Conservation (phyloP, 352 stramenopile genomes). For the Pythium phragmitis region DNA sequence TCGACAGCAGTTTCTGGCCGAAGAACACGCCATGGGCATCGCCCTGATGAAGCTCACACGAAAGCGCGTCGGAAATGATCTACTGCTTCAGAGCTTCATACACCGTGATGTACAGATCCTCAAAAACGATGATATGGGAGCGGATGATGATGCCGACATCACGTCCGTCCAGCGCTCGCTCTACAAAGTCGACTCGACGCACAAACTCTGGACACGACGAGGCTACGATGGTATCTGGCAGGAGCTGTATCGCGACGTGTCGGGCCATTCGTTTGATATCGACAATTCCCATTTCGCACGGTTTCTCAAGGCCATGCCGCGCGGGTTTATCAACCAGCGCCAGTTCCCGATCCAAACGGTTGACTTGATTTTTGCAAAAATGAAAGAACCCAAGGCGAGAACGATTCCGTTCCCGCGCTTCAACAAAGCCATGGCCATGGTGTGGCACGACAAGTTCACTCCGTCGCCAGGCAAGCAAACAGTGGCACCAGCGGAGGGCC, state of each 20-base stretch:
- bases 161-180: slow-evolving; percentile 40
- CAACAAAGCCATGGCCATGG: slow-evolving; percentile 57
- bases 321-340: slow-evolving; percentile 57
- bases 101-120: slow-evolving; percentile 32
- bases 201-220: slow-evolving; percentile 43
- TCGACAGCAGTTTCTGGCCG: slow-evolving; percentile 48
- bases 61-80: slow-evolving; percentile 46
- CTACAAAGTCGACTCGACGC: slow-evolving; percentile 36
- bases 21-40: slow-evolving; percentile 54
- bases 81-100: slow-evolving; percentile 67
- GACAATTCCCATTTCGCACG: slow-evolving; percentile 65
- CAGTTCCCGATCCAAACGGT: slow-evolving; percentile 54
- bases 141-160: slow-evolving; percentile 16
- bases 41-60: slow-evolving; percentile 46
- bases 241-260: slow-evolving; percentile 51
- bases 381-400: slow-evolving; percentile 71
- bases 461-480: slow-evolving; percentile 1
- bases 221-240: slow-evolving; percentile 74
- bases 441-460: slow-evolving; percentile 61
- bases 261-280: slow-evolving; percentile 49
- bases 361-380: slow-evolving; percentile 70
- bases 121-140: slow-evolving; percentile 12
- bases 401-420: slow-evolving; percentile 62
- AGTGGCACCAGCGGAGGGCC: not conserved
- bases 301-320: slow-evolving; percentile 61